These are phyloP conservation scores for Cryptosporidium viatorum DNA, from an alignment of 169 alveolate genomes.

Conservation along the genomic window DNA sequence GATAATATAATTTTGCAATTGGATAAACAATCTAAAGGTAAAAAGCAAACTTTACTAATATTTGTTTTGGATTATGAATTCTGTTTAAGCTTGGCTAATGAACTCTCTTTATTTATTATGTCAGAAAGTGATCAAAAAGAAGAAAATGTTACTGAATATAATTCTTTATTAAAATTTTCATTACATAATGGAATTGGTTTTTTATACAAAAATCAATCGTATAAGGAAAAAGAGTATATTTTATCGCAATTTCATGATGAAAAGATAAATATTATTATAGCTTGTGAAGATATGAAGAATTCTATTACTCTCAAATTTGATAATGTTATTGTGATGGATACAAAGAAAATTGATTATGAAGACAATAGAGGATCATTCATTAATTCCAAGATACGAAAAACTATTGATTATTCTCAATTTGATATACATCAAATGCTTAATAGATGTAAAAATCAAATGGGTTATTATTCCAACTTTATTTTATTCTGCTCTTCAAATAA, in stretches of 20 bases:
- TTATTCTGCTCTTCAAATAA: slow-evolving; percentile 91
- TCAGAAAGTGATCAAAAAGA: slow-evolving; percentile 15
- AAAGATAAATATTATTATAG: slow-evolving; percentile 26
- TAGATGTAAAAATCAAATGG: slow-evolving; percentile 8
- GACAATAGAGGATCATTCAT: slow-evolving; percentile 28
- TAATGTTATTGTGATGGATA: slow-evolving; percentile 83
- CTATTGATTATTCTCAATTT: slow-evolving; percentile 42
- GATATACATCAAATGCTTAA: slow-evolving; percentile 45
- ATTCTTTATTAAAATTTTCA: not conserved
- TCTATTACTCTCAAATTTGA: slow-evolving; percentile 78
- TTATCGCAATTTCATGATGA: slow-evolving; percentile 15
- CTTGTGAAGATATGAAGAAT: slow-evolving; percentile 44
- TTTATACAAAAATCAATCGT: slow-evolving; percentile 21
- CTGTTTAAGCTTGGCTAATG: slow-evolving; percentile 50
- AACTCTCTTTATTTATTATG: slow-evolving; percentile 13
- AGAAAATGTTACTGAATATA: not conserved
- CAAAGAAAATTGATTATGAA: slow-evolving; percentile 77
- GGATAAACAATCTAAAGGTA: not conserved
- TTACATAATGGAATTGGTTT: slow-evolving; percentile 30
- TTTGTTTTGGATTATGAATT: slow-evolving; percentile 45
- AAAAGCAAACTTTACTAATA: slow-evolving; percentile 11
- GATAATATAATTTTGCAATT: slow-evolving; percentile 10
- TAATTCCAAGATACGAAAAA: slow-evolving; percentile 8
- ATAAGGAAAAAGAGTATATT: slow-evolving; percentile 4
- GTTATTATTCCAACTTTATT: slow-evolving; percentile 74